Percentiles rank a stretch among this genome's conserved stretches.
phyloP scores from a whole-genome alignment of 148 eudicot species.

The Amaranthus palmeri region DNA sequence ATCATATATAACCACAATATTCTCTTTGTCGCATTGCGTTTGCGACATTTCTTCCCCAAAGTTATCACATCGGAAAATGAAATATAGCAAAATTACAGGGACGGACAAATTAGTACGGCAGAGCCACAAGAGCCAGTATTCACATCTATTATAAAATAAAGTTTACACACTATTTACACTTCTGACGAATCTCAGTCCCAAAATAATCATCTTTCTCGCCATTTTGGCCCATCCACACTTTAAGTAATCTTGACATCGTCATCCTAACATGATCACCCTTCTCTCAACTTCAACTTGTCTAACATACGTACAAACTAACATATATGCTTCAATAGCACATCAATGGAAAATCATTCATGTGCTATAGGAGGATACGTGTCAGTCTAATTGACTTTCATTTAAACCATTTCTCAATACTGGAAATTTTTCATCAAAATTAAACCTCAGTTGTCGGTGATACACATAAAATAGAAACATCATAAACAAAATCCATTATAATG shows the following conservation, averaged over 20 bases:
- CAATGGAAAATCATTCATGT: not conserved
- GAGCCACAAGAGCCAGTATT: too few species aligned
- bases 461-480: not conserved
- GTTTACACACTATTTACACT: not conserved
- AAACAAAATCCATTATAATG: not conserved
- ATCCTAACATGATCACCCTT: not conserved
- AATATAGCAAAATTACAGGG: not conserved
- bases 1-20: not conserved
- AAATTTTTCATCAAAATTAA: not conserved
- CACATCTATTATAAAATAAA: not conserved
- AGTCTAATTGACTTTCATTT: not conserved
- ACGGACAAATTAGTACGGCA: not conserved
- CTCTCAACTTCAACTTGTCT: not conserved
- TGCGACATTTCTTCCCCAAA: too few species aligned
- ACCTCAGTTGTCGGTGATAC: not conserved
- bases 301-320: not conserved
- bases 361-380: not conserved
- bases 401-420: not conserved
- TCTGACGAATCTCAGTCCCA: not conserved
- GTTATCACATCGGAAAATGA: too few species aligned
- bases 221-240: too few species aligned
- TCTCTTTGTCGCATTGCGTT: too few species aligned
- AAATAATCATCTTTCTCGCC: not conserved
- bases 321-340: not conserved
- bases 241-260: not conserved